phyloP scores from a whole-genome alignment of 306 rosid genomes.

The Pterocarpus santalinus region DNA sequence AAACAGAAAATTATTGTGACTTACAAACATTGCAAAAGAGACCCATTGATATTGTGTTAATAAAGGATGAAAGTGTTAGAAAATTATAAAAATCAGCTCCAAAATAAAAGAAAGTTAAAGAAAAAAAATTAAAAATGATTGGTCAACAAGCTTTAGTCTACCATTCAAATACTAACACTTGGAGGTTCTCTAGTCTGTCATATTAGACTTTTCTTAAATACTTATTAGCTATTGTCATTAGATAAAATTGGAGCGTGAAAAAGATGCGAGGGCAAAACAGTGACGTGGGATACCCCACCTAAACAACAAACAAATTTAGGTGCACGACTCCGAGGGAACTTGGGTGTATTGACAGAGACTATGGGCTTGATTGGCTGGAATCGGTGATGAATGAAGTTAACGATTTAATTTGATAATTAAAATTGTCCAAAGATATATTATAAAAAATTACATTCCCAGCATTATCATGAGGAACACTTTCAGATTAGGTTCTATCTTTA shows the following conservation, averaged over 20 bases:
- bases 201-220: not conserved
- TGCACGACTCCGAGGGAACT: slow-evolving; percentile 8
- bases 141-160: not conserved
- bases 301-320: slow-evolving; percentile 38
- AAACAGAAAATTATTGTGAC: not conserved
- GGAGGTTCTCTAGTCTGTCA: not conserved
- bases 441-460: not conserved
- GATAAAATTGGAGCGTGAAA: slow-evolving; percentile 42
- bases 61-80: not conserved
- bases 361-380: not conserved
- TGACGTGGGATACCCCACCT: slow-evolving; percentile 38
- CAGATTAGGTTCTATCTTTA: not conserved
- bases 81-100: not conserved
- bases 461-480: not conserved
- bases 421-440: not conserved
- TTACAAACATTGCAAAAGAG: not conserved
- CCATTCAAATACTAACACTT: not conserved
- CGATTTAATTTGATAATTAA: not conserved
- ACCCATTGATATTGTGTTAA: too few species aligned
- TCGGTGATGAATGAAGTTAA: not conserved
- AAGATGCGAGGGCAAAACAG: slow-evolving; percentile 13
- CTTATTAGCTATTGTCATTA: not conserved
- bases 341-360: slow-evolving; percentile 7
- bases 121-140: not conserved
- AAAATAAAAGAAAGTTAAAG: not conserved